Evolutionary conservation across 2,329 filamentous ascomycete genomes (phyloP).

Genomic region (Aspergillus felis): DNA sequence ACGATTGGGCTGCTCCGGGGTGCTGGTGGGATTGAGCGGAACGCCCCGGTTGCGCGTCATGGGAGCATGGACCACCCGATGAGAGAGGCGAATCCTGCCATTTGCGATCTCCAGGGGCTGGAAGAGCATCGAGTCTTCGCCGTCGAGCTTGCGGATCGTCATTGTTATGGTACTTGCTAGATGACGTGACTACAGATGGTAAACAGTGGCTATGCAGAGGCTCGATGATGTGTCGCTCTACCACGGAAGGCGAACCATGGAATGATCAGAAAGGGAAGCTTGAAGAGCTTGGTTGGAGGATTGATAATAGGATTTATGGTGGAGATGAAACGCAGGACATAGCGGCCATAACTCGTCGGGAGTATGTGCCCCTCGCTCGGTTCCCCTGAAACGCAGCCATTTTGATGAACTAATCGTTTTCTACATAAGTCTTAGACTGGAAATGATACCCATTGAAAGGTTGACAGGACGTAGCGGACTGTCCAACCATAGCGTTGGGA

Average conservation of each 20-base stretch:
- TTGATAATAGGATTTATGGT: not conserved
- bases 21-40: slow-evolving; percentile 41
- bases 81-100: slow-evolving; percentile 47
- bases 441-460: not conserved
- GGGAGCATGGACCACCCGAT: slow-evolving; percentile 51
- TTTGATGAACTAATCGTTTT: no score
- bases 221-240: not conserved
- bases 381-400: not conserved
- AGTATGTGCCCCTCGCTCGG: not conserved
- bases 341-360: not conserved
- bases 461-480: not conserved
- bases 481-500: not conserved
- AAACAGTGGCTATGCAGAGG: not conserved
- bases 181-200: not conserved
- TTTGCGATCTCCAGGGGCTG: slow-evolving; percentile 43
- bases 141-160: slow-evolving; percentile 18
- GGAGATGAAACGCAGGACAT: not conserved
- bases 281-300: not conserved
- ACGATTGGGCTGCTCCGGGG: slow-evolving; percentile 46
- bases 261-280: not conserved
- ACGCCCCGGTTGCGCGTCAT: slow-evolving; percentile 53
- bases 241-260: not conserved
- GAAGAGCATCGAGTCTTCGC: slow-evolving; percentile 39
- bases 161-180: slow-evolving; percentile 6
- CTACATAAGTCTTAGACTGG: not conserved